Evolutionary conservation across 1,139 yeast species (phyloP).

Genomic region (Geotrichum klebahnii): DNA sequence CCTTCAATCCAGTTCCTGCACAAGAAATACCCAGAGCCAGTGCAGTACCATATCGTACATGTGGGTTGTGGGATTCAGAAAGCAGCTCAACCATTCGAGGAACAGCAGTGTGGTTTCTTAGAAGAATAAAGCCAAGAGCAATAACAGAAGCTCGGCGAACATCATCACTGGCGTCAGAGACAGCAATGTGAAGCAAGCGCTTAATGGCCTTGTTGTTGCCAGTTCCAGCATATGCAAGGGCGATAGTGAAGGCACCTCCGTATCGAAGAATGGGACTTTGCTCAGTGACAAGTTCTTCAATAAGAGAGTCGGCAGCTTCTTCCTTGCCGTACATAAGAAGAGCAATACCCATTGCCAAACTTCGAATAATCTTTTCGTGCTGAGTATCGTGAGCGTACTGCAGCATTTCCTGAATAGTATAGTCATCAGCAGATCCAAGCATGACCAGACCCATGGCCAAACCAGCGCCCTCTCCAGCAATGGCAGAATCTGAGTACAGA

Average conservation of each 20-base stretch:
- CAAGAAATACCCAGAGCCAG: slow-evolving; percentile 95
- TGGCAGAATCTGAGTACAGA: slow-evolving; percentile 83
- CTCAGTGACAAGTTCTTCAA: slow-evolving; percentile 62
- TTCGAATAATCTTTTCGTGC: slow-evolving; percentile 92
- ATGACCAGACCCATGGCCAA: slow-evolving; percentile 92
- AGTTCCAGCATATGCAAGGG: slow-evolving; percentile 95
- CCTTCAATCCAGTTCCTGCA: slow-evolving; percentile 86
- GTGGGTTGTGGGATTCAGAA: slow-evolving; percentile 94
- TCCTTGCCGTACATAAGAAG: slow-evolving; percentile 82
- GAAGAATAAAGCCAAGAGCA: slow-evolving; percentile 85
- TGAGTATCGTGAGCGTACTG: slow-evolving; percentile 92
- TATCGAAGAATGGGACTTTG: slow-evolving; percentile 85
- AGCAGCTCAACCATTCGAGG: slow-evolving; percentile 92
- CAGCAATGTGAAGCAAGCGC: slow-evolving; percentile 84
- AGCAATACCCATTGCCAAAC: slow-evolving; percentile 85
- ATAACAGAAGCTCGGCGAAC: slow-evolving; percentile 95
- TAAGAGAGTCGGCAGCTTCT: slow-evolving; percentile 70
- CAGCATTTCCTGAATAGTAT: slow-evolving; percentile 75
- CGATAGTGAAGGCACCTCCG: slow-evolving; percentile 93
- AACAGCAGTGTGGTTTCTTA: slow-evolving; percentile 87
- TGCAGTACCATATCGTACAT: slow-evolving; percentile 97
- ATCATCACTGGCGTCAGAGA: slow-evolving; percentile 92
- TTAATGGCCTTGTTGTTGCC: slow-evolving; percentile 85
- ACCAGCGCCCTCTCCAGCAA: slow-evolving; percentile 96
- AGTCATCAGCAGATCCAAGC: slow-evolving; percentile 85